phyloP scores from a whole-genome alignment of 2,329 filamentous ascomycete species.

The Alternaria panax region DNA sequence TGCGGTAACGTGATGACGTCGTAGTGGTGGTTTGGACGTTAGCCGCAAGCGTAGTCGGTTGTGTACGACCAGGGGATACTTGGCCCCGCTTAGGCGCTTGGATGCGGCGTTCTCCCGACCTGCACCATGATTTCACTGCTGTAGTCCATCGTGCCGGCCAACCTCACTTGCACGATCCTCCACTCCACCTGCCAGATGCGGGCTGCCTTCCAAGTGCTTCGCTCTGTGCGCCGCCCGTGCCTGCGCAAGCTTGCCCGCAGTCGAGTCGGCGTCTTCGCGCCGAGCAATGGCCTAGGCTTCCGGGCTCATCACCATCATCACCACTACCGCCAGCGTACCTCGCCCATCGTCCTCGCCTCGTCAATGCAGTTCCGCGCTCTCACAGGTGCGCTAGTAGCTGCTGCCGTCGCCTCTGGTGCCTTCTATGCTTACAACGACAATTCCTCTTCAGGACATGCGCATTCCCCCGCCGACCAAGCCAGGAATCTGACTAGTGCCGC shows the following conservation, averaged over 20 bases:
- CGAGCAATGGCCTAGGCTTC: constrained; percentile 56
- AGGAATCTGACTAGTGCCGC: constrained; percentile 44
- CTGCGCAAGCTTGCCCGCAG: constrained; percentile 67
- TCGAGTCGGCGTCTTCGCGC: constrained; percentile 47
- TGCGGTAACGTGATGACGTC: constrained; percentile 29
- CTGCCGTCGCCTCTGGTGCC: constrained; percentile 74
- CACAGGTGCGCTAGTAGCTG: constrained; percentile 71
- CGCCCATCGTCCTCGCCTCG: constrained; percentile 63
- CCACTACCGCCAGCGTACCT: constrained; percentile 47
- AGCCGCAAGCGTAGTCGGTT: constrained; percentile 8
- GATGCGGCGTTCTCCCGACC: constrained; percentile 13
- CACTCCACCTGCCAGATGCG: constrained; percentile 65
- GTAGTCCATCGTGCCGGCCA: constrained; percentile 9
- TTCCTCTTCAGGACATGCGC: constrained; percentile 30
- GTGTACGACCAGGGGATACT: constrained; percentile 20
- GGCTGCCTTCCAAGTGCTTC: constrained; percentile 71
- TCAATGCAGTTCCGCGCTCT: constrained; percentile 79
- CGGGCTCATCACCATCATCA: constrained; percentile 56
- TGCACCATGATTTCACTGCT: constrained; percentile 17
- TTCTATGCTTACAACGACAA: constrained; percentile 73
- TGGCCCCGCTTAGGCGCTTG: constrained; percentile 15
- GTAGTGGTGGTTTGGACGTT: constrained; percentile 15
- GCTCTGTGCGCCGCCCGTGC: constrained; percentile 71
- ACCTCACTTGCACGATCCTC: constrained; percentile 13
- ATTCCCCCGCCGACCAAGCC: constrained; percentile 36